Conservation (phyloP, 805 yeast species). For the Zygosaccharomyces siamensis region DNA sequence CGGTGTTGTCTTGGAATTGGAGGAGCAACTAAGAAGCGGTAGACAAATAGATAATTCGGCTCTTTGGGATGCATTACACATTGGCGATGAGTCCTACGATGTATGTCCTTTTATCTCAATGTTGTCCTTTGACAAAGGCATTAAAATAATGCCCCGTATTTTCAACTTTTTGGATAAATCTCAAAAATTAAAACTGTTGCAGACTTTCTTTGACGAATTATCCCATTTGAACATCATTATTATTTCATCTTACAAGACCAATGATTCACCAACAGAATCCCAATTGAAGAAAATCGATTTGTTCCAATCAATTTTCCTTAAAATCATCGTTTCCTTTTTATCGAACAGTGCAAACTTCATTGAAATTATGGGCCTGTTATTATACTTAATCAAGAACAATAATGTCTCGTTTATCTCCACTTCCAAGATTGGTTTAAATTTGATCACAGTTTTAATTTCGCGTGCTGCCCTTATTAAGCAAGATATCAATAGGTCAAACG, state of each 20-base stretch:
- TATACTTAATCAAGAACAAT: slow-evolving; percentile 64
- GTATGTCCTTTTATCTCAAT: slow-evolving; percentile 80
- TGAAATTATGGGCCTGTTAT: slow-evolving; percentile 72
- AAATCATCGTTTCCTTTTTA: slow-evolving; percentile 75
- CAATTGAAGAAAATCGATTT: slow-evolving; percentile 59
- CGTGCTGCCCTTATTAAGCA: slow-evolving; percentile 90
- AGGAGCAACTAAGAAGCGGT: slow-evolving; percentile 63
- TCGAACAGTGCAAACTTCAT: slow-evolving; percentile 71
- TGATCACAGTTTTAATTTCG: slow-evolving; percentile 84
- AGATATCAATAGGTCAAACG: slow-evolving; percentile 48
- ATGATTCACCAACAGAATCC: slow-evolving; percentile 50
- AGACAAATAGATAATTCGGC: slow-evolving; percentile 42
- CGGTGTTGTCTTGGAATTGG: slow-evolving; percentile 70
- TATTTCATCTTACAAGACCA: slow-evolving; percentile 72
- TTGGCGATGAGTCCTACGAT: slow-evolving; percentile 54
- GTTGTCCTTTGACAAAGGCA: slow-evolving; percentile 78
- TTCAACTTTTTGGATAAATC: slow-evolving; percentile 76
- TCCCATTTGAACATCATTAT: slow-evolving; percentile 73
- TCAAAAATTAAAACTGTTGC: slow-evolving; percentile 70
- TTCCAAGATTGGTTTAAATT: slow-evolving; percentile 77
- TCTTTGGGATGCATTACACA: slow-evolving; percentile 75
- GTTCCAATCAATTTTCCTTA: slow-evolving; percentile 76
- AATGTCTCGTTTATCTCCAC: slow-evolving; percentile 51
- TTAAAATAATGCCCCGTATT: slow-evolving; percentile 82
- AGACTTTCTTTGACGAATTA: slow-evolving; percentile 72